Conservation (phyloP, 1,139 yeast species). For the Sugiyamaella pinicola region DNA sequence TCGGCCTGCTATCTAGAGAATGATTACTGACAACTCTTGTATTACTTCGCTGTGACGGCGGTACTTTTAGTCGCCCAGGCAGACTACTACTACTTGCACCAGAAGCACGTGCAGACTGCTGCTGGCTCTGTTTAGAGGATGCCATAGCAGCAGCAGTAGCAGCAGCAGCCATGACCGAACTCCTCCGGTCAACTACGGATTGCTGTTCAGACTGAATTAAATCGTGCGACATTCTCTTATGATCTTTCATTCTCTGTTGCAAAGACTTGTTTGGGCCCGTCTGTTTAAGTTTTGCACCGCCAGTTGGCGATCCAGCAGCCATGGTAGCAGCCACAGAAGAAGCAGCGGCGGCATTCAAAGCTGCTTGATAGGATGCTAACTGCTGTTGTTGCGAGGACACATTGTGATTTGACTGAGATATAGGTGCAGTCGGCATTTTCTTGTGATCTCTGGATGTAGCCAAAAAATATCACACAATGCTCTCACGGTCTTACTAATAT, state of each 20-base stretch:
- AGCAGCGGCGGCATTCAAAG: conserved; percentile 15
- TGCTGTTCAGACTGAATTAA: conserved; percentile 1
- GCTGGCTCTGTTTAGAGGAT: not conserved
- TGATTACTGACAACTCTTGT: not conserved
- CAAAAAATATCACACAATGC: not conserved
- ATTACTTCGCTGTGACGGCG: too few species aligned
- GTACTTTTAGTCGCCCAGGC: too few species aligned
- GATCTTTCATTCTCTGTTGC: conserved; percentile 16
- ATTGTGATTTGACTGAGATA: conserved; percentile 6
- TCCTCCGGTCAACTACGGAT: not conserved
- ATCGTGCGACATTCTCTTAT: conserved; percentile 10
- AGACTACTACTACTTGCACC: too few species aligned
- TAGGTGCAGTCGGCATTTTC: conserved; percentile 11
- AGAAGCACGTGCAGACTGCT: too few species aligned
- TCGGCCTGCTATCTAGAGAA: not conserved
- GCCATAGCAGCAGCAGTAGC: conserved; percentile 13
- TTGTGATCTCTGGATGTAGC: not conserved
- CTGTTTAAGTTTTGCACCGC: conserved; percentile 13
- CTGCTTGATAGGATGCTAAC: conserved; percentile 9
- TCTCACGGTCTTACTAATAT: not conserved
- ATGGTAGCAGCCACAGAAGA: conserved; percentile 12
- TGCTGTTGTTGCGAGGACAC: conserved; percentile 9
- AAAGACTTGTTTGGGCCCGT: conserved; percentile 20
- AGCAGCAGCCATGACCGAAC: conserved; percentile 15
- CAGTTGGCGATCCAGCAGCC: conserved; percentile 7